These are phyloP conservation scores for Coemansia sp. DNA, from an alignment of 192 early-diverging fungal genomes.

Conservation along the genomic window DNA sequence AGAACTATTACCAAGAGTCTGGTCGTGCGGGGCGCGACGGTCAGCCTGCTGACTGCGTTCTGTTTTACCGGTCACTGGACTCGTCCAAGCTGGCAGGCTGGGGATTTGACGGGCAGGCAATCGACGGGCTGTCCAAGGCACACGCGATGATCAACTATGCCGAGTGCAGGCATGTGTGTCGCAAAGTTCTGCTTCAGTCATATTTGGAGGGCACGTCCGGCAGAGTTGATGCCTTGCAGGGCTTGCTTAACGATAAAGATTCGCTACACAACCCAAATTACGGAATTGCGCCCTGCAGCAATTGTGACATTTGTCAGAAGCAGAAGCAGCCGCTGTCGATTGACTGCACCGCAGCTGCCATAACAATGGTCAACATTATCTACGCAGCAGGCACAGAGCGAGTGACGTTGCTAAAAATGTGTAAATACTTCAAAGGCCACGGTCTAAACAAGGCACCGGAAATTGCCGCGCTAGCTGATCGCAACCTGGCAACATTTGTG, in stretches of 20 bases:
- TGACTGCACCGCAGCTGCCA: conserved; percentile 50
- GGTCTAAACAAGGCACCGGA: conserved; percentile 20
- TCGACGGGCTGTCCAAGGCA: conserved; percentile 60
- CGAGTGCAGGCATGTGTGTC: conserved; percentile 62
- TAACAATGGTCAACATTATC: conserved; percentile 28
- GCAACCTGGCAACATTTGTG: conserved; percentile 10
- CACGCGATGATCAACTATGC: conserved; percentile 64
- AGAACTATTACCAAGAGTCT: conserved; percentile 73
- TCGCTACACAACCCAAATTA: background rate
- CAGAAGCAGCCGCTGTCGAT: conserved; percentile 28
- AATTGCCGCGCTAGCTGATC: conserved; percentile 35
- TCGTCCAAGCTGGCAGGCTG: conserved; percentile 61
- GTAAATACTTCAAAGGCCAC: conserved; percentile 30
- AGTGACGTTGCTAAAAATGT: conserved; percentile 35
- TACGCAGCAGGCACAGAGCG: conserved; percentile 25
- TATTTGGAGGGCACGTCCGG: conserved; percentile 50
- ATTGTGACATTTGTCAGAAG: conserved; percentile 27
- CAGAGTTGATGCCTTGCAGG: conserved; percentile 36
- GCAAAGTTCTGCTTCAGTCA: conserved; percentile 60
- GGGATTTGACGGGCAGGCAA: conserved; percentile 57
- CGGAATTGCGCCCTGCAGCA: conserved; percentile 50
- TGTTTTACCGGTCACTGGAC: conserved; percentile 68
- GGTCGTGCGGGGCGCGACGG: conserved; percentile 77
- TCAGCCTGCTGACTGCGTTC: conserved; percentile 62
- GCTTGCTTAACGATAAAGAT: conserved; percentile 1